Base-by-base conservation (phyloP, 2,329 filamentous ascomycete genomes). In the Verticillium nubilum region DNA sequence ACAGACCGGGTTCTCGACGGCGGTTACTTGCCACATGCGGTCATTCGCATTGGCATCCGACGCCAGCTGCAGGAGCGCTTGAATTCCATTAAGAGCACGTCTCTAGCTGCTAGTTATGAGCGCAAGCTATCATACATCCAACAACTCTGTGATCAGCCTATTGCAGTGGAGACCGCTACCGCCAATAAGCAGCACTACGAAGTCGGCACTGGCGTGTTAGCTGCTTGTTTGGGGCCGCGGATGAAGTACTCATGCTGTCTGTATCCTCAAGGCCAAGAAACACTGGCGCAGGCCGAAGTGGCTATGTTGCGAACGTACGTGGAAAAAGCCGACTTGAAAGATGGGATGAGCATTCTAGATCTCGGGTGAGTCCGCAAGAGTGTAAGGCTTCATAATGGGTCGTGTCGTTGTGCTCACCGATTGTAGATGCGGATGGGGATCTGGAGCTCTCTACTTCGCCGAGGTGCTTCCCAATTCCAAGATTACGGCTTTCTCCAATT, bases 131-230 rank as follows among this genome's bases (percentile, higher is more conserved):
- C 74, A 26, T 90, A 87, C 68, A 78, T 90, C 12, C 76, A 83
- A 57, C 72, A 78, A 3, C 76, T 89, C n/a, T 79, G 84, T 23
- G 76, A 74, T 17, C 77, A 81, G 35, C 86, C 86, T 12, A 89
- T 90, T 63, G 88, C 87, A n/a, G 81, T 90, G 65, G 84, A 88
- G 70, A 89, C 86, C 1, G 79, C 78, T 3, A 75, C 79, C 2
- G 87, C 88, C 25, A 90, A 90, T 69, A 75, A 82, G 66, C 87
- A 90, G 77, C 87, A 90, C 72, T 90, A 91, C 68, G 87, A 90
- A 73, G 87, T 90, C 47, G 86, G 85, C 42, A 88, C 87, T 0
- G 84, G 84, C 3, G 83, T 90, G 26, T 71, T 90, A 47, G 72
- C 74, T 28, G 82, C 80, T 28, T 86, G 81, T 70, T 74, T 91